A percentile compares a stretch with the other conserved stretches of the same genome.
Conservation (phyloP, 2,329 filamentous ascomycete species). For the Decorospora gaudefroyi region DNA sequence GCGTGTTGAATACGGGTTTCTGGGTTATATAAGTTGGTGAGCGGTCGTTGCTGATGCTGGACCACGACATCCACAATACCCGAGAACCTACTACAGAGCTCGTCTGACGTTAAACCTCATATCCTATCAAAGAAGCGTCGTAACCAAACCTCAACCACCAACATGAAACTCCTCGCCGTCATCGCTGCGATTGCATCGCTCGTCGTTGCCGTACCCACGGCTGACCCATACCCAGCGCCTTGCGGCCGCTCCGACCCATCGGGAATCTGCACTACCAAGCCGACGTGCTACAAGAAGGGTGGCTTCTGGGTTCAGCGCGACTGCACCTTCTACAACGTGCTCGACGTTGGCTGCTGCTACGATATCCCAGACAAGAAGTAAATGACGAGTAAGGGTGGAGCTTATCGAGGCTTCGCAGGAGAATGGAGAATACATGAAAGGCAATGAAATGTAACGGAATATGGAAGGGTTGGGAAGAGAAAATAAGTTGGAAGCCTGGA, state of each 20-base stretch:
- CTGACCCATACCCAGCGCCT: conserved; percentile 38
- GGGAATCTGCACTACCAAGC: conserved; percentile 35
- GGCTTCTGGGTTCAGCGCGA: conserved; percentile 41
- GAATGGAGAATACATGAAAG: not conserved
- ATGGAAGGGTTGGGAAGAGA: no score
- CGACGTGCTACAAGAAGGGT: conserved; percentile 29
- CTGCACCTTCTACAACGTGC: conserved; percentile 37
- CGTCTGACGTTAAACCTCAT: not conserved
- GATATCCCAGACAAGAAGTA: conserved; percentile 29
- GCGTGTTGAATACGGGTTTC: conserved; percentile 9
- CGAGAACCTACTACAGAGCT: not conserved
- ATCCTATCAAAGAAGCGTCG: not conserved
- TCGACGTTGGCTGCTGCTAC: conserved; percentile 41
- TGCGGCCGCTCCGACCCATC: conserved; percentile 37
- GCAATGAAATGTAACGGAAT: not conserved
- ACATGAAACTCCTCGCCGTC: conserved; percentile 23
- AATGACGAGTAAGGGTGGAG: not conserved
- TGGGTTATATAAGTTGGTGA: conserved; percentile 14
- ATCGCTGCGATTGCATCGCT: conserved; percentile 23
- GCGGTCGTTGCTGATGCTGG: conserved; percentile 5
- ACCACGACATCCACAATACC: conserved; percentile 1
- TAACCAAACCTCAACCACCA: not conserved
- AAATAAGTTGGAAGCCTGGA: no score
- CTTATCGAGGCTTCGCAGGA: not conserved
- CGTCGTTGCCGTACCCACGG: conserved; percentile 23